phyloP scores from a whole-genome alignment of 805 yeast genomes.

The Suhomyces sp. region DNA sequence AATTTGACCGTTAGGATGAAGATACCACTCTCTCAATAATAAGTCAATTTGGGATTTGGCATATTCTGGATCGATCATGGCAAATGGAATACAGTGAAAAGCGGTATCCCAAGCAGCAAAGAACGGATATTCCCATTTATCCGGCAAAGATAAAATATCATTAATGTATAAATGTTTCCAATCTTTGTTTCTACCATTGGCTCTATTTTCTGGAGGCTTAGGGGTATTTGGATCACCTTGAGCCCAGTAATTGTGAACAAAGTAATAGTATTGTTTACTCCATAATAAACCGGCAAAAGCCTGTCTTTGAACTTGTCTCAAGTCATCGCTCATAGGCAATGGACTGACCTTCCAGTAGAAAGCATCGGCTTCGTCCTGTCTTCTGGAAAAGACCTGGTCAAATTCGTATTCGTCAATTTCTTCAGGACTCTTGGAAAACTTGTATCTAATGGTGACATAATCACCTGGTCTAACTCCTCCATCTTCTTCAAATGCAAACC shows the following conservation, averaged over 20 bases:
- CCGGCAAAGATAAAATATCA: slow-evolving; percentile 86
- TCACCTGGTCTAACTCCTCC: slow-evolving; percentile 86
- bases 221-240: slow-evolving; percentile 77
- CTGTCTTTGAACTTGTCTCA: slow-evolving; percentile 84
- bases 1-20: slow-evolving; percentile 97
- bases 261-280: slow-evolving; percentile 90
- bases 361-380: slow-evolving; percentile 88
- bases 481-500: slow-evolving; percentile 72
- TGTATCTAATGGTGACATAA: slow-evolving; percentile 80
- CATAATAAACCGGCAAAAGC: slow-evolving; percentile 92
- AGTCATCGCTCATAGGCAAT: slow-evolving; percentile 73
- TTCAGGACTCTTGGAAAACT: slow-evolving; percentile 47
- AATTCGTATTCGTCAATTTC: slow-evolving; percentile 71
- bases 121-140: slow-evolving; percentile 94
- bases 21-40: slow-evolving; percentile 91
- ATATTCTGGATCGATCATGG: slow-evolving; percentile 90
- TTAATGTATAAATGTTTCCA: slow-evolving; percentile 90
- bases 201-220: slow-evolving; percentile 76
- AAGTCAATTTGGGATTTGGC: slow-evolving; percentile 86
- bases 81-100: slow-evolving; percentile 88
- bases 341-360: slow-evolving; percentile 90
- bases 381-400: slow-evolving; percentile 63
- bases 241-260: slow-evolving; percentile 83
- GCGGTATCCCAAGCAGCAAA: slow-evolving; percentile 98
- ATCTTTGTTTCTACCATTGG: slow-evolving; percentile 81